Evolutionary conservation across 345 rosid species (phyloP).

Genomic region (Salix arbutifolia): DNA sequence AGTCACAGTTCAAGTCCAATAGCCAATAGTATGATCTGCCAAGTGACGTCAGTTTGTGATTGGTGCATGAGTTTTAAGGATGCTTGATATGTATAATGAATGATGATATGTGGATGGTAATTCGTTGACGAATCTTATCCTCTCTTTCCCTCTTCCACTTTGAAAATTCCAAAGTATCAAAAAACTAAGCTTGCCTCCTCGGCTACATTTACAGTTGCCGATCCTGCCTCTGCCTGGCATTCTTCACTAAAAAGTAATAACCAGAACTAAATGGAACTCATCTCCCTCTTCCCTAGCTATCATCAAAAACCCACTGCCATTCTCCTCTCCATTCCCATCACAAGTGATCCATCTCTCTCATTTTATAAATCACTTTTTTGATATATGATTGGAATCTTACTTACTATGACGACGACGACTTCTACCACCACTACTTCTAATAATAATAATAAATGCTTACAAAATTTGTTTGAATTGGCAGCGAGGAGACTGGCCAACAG

Average conservation of each 20-base stretch:
- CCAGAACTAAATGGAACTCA: conserved; percentile 37
- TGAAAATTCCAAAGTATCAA: background rate
- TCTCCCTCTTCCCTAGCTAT: conserved; percentile 31
- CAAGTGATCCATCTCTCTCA: conserved; percentile 12
- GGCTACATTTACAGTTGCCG: no score
- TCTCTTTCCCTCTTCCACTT: background rate
- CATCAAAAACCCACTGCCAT: conserved; percentile 21
- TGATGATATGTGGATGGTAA: conserved; percentile 31
- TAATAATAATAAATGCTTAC: background rate
- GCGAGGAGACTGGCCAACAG: conserved; percentile 34
- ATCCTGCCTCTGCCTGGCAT: no score
- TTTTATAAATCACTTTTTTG: background rate
- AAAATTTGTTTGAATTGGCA: conserved; percentile 12
- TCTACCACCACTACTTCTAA: no score
- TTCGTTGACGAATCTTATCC: conserved; percentile 16
- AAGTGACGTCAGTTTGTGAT: background rate
- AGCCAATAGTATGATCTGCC: background rate
- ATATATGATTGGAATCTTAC: background rate
- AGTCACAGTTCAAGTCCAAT: background rate
- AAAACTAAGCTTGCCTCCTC: no score
- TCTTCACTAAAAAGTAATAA: no score
- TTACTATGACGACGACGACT: no score
- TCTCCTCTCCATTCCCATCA: conserved; percentile 14
- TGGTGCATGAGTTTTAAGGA: background rate
- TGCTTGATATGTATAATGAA: no score